phyloP scores from a whole-genome alignment of 2,329 filamentous ascomycete species.

The Pseudocercospora pini-densiflorae region DNA sequence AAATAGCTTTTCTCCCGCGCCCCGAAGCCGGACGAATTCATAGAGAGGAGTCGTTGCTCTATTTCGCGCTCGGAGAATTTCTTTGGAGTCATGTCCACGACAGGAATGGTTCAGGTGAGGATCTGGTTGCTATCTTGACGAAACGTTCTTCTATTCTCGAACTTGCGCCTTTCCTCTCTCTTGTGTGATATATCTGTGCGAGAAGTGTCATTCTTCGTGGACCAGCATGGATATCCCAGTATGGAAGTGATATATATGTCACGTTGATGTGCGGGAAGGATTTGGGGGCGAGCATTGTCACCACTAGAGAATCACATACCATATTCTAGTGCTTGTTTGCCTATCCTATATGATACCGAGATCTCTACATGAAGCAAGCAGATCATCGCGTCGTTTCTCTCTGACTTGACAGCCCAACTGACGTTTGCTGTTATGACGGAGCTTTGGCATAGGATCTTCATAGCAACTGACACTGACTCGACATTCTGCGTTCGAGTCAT shows the following conservation, averaged over 20 bases:
- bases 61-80: neutral
- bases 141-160: neutral
- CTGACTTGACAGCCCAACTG: neutral
- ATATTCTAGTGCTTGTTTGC: neutral
- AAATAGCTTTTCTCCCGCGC: slow-evolving; percentile 16
- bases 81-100: neutral
- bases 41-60: slow-evolving; percentile 7
- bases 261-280: neutral
- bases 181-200: neutral
- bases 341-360: neutral
- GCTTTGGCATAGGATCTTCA: neutral
- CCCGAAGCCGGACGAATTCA: slow-evolving; percentile 36
- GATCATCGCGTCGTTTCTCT: neutral
- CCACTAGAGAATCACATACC: neutral
- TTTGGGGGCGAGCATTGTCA: neutral
- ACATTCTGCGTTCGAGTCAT: neutral
- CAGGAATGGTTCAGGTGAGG: neutral
- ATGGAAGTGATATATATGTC: neutral
- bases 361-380: neutral
- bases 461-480: neutral
- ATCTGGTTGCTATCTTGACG: neutral
- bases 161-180: neutral
- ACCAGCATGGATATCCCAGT: neutral
- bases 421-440: neutral
- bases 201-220: neutral